phyloP scores from a whole-genome alignment of 805 yeast genomes.

The Spathaspora hagerdaliae region DNA sequence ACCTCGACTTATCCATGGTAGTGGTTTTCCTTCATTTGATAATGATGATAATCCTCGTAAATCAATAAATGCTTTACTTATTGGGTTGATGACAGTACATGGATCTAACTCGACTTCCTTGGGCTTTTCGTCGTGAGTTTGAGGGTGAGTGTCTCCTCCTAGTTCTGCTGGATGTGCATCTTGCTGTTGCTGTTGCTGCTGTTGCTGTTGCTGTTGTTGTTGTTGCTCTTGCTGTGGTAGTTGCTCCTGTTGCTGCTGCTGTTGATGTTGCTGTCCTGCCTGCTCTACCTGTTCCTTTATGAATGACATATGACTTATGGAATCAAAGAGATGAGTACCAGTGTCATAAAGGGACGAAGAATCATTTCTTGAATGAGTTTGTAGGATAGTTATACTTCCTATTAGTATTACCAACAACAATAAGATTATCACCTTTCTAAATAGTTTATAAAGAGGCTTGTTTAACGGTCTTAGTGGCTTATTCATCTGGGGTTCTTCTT shows the following conservation, averaged over 20 bases:
- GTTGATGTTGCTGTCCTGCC: neutral
- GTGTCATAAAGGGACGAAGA: neutral
- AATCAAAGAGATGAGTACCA: slow-evolving; percentile 8
- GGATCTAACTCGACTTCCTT: slow-evolving; percentile 20
- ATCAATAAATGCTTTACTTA: slow-evolving; percentile 47
- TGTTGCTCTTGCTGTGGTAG: neutral
- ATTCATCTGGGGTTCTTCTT: no score
- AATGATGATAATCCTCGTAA: slow-evolving; percentile 46
- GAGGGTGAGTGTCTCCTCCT: neutral
- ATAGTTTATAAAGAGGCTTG: no score
- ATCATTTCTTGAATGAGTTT: neutral
- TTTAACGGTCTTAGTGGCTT: no score
- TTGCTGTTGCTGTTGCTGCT: neutral
- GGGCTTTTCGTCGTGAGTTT: slow-evolving; percentile 2
- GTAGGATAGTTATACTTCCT: neutral
- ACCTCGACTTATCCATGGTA: slow-evolving; percentile 66
- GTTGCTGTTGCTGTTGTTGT: neutral
- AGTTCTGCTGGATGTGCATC: neutral
- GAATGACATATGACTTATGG: slow-evolving; percentile 9
- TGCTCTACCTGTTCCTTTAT: neutral
- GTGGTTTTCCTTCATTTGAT: slow-evolving; percentile 43
- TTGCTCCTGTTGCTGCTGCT: neutral
- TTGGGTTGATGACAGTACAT: slow-evolving; percentile 37
- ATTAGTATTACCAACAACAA: neutral
- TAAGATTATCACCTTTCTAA: slow-evolving; percentile 3